Evolutionary conservation across 1,284 basidiomycete species (phyloP).

Genomic region (Marasmius fiardii): DNA sequence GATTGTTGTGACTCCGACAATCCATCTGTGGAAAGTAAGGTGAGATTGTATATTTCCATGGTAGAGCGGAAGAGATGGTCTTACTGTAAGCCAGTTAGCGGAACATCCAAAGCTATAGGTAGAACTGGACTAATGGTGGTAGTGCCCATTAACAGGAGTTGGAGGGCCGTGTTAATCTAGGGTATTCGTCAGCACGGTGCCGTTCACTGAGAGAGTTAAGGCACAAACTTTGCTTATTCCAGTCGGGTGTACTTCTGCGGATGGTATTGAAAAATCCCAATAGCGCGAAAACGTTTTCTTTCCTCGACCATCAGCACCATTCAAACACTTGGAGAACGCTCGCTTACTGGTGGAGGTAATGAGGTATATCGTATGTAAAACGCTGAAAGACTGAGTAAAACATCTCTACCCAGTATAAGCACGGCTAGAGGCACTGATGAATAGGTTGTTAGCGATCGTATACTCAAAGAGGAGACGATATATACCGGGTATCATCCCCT

Average conservation of each 20-base stretch:
- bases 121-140: conserved; percentile 86
- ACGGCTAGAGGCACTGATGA: conserved; percentile 77
- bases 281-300: conserved; percentile 92
- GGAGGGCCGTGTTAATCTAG: conserved; percentile 90
- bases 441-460: background rate
- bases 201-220: conserved; percentile 2
- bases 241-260: conserved; percentile 91
- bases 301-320: background rate
- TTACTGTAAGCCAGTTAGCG: conserved; percentile 50
- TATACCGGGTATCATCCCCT: conserved; percentile 82
- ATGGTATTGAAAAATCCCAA: conserved; percentile 94
- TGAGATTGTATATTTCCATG: background rate
- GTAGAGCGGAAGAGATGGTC: conserved; percentile 17
- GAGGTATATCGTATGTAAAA: conserved; percentile 95
- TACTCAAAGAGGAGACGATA: conserved; percentile 9
- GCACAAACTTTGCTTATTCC: conserved; percentile 78
- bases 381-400: conserved; percentile 84
- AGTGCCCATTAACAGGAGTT: conserved; percentile 85
- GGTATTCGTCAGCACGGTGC: background rate
- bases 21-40: conserved; percentile 52
- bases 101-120: conserved; percentile 53
- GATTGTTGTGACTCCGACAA: conserved; percentile 86
- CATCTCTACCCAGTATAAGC: conserved; percentile 89
- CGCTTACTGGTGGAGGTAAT: conserved; percentile 77
- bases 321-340: conserved; percentile 4